A percentile compares a stretch with the other conserved stretches of the same genome.
These are phyloP conservation scores for Allomyces macrogynus DNA, from an alignment of 192 early-diverging fungal genomes.

Conservation along the genomic window DNA sequence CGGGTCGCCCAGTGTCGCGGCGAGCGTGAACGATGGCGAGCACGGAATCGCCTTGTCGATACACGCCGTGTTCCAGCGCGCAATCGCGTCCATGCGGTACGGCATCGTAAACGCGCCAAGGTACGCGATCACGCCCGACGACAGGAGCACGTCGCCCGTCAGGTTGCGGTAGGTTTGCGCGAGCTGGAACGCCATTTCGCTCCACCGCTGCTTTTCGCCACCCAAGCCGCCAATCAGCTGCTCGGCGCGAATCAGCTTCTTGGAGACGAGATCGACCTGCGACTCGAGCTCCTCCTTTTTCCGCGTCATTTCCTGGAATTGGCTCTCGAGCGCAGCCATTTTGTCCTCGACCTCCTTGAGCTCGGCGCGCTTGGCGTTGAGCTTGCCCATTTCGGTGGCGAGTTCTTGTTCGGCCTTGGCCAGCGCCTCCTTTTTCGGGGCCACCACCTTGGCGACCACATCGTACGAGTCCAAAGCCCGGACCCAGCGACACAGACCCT, in stretches of 20 bases:
- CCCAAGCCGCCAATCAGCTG: constrained; percentile 68
- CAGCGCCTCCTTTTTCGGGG: constrained; percentile 84
- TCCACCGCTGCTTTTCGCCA: constrained; percentile 91
- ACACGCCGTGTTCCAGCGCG: constrained; percentile 59
- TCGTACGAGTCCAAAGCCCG: constrained; percentile 84
- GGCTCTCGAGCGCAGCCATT: constrained; percentile 82
- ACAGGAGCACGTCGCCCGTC: constrained; percentile 84
- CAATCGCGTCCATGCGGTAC: constrained; percentile 58
- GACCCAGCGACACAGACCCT: constrained; percentile 93
- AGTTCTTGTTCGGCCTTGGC: constrained; percentile 56
- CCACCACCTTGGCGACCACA: constrained; percentile 81
- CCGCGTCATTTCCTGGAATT: constrained; percentile 83
- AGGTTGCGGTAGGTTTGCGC: constrained; percentile 91
- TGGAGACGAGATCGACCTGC: constrained; percentile 86
- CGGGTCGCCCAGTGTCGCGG: constrained; percentile 74
- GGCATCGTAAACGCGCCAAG: constrained; percentile 95
- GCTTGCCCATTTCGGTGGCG: constrained; percentile 45
- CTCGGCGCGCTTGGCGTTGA: constrained; percentile 49
- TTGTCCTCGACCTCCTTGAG: constrained; percentile 66
- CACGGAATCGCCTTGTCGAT: constrained; percentile 43
- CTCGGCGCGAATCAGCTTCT: constrained; percentile 77
- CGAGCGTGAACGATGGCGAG: constrained; percentile 57
- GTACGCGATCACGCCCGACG: constrained; percentile 84
- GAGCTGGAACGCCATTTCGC: constrained; percentile 66
- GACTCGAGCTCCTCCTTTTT: constrained; percentile 72